These are phyloP conservation scores for Heliamphora exappendiculata DNA, from an alignment of 148 eudicot species.

Conservation along the genomic window DNA sequence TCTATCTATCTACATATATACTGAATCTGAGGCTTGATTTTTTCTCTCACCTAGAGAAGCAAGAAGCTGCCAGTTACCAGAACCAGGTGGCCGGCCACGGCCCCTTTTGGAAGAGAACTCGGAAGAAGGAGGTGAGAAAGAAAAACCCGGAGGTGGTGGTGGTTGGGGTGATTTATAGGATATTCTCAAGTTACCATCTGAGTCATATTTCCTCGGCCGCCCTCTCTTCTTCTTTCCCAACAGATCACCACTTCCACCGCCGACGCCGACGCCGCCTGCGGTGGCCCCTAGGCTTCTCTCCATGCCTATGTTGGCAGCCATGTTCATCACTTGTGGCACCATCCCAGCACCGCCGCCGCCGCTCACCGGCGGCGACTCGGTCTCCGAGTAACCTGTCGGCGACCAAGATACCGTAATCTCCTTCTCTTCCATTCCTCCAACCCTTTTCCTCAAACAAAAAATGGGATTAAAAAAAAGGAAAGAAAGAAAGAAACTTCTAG, in stretches of 20 bases:
- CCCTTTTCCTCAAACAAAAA: background rate
- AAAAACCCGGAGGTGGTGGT: conserved; percentile 33
- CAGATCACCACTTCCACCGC: conserved; percentile 18
- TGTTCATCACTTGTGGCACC: background rate
- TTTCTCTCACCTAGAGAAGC: conserved; percentile 37
- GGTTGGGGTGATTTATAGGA: conserved; percentile 20
- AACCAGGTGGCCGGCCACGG: conserved; percentile 29
- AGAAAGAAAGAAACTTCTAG: background rate
- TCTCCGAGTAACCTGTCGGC: conserved; percentile 28
- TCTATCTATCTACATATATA: too few species aligned
- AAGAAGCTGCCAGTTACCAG: conserved; percentile 37
- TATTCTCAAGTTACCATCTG: conserved; percentile 50
- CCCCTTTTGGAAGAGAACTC: conserved; percentile 27
- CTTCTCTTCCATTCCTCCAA: conserved; percentile 44
- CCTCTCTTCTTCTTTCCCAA: conserved; percentile 38
- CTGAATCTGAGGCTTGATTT: background rate
- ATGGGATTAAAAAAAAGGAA: background rate
- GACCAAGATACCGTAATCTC: conserved; percentile 44
- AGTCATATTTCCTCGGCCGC: conserved; percentile 67
- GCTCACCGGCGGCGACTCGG: conserved; percentile 27
- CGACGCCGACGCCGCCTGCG: conserved; percentile 7
- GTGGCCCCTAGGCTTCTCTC: background rate
- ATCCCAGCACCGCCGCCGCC: conserved; percentile 1
- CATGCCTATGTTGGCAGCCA: background rate
- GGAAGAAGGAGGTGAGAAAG: conserved; percentile 10